Evolutionary conservation across 148 eudicot species (phyloP), one percentile per base, ranked within the genome.

Genomic region (Bassia scoparia): DNA sequence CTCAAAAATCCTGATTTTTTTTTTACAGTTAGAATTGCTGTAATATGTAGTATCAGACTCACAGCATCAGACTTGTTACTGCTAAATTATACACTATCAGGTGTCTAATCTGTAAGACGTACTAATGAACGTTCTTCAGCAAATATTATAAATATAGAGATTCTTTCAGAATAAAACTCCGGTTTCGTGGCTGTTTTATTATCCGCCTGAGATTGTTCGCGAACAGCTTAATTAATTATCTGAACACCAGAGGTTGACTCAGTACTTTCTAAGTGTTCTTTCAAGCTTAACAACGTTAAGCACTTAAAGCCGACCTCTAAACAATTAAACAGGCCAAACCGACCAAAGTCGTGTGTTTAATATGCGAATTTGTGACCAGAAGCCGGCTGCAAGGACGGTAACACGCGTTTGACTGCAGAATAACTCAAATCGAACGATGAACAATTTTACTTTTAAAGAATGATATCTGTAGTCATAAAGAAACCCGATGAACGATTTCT

Each of bases 1-100:
- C 78, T 71, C 81, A 81, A 77, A 87, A 81, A 37, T 53, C 81
- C 43, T 81, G 68, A 76, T 63, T 8, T 38, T 74, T 54, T 34
- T 23, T 14, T 54, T 8, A 65, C 52, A 9, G 21, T 53, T 11
- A 52, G 34, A n/a, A 30, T 38, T 41, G 18, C 14, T 38, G 15
- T 23, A 5, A 15, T 16, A 16, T 59, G 60, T 53, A n/a, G n/a
- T n/a, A n/a, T n/a, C n/a, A n/a, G n/a, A n/a, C n/a, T n/a, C n/a
- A n/a, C n/a, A n/a, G n/a, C n/a, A 62, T 74, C 17, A 53, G 48
- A 70, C 10, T 70, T 54, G 20, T 31, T 58, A n/a, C 16, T 60
- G 63, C 35, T 60, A 27, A 35, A 41, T 11, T 41, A 41, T 8
- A 41, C n/a, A n/a, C n/a, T n/a, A 41, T 14, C 46, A 41, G 46